A percentile compares a stretch with the other conserved stretches of the same genome.
Conservation (phyloP, 768 basidiomycete species). For the Leucosporidium yakuticum region DNA sequence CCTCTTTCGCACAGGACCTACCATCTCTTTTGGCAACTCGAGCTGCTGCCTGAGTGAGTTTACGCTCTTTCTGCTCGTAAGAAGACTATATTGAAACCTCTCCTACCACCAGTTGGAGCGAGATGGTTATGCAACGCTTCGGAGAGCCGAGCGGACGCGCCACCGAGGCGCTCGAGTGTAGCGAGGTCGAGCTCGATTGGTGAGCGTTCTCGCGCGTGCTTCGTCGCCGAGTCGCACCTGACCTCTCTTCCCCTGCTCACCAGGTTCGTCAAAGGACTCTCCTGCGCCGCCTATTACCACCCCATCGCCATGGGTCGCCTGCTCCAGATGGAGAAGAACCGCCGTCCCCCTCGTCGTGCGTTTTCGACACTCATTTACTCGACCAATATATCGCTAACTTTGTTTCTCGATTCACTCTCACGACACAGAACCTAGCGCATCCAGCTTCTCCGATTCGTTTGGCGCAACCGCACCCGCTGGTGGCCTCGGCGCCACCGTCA, state of each 20-base stretch:
- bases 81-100: background rate
- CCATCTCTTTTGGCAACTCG: constrained; percentile 24
- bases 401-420: too few relatives aligned
- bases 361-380: too few relatives aligned
- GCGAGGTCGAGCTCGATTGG: constrained; percentile 22
- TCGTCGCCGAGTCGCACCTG: too few relatives aligned
- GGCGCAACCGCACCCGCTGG: too few relatives aligned
- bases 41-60: constrained; percentile 17
- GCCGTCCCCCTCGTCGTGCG: background rate
- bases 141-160: constrained; percentile 8
- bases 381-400: too few relatives aligned
- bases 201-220: background rate
- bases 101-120: background rate
- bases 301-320: constrained; percentile 6
- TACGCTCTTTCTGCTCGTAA: background rate
- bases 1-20: constrained; percentile 7
- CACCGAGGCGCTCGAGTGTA: background rate
- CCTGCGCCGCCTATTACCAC: constrained; percentile 11
- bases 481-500: too few relatives aligned
- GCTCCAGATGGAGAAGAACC: background rate
- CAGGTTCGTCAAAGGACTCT: constrained; percentile 18
- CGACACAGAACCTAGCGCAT: too few relatives aligned
- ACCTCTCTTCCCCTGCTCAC: background rate
- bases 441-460: too few relatives aligned
- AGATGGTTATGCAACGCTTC: constrained; percentile 2